Evolutionary conservation across 306 rosid species (phyloP).

Genomic region (Fragaria ananassa): DNA sequence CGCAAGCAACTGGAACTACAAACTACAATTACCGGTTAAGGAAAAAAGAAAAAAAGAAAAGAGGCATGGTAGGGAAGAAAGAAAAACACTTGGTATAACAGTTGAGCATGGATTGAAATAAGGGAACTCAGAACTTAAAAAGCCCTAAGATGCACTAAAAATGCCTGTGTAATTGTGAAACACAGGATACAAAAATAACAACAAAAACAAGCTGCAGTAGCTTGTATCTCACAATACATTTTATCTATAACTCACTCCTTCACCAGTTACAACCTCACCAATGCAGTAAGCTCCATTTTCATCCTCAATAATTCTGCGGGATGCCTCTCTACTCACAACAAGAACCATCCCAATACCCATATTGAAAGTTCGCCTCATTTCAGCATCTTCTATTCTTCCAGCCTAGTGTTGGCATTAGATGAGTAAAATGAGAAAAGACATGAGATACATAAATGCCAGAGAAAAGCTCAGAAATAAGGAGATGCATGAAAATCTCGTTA

Average conservation of each 20-base stretch:
- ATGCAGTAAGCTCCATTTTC: constrained; percentile 44
- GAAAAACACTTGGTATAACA: neutral
- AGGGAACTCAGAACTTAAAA: neutral
- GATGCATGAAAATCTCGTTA: constrained; percentile 17
- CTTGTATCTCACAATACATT: constrained; percentile 3
- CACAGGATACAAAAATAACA: neutral
- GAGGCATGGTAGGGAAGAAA: neutral
- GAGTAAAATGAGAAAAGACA: neutral
- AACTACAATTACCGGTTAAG: no score
- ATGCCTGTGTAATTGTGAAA: neutral
- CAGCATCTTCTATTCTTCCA: constrained; percentile 62
- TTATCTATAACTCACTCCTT: constrained; percentile 52
- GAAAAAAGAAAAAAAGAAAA: no score
- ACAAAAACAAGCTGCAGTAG: neutral
- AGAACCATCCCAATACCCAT: constrained; percentile 97
- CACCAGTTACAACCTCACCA: constrained; percentile 60
- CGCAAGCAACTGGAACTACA: no score
- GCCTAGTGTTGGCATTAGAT: constrained; percentile 38
- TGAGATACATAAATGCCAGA: neutral
- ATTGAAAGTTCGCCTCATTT: constrained; percentile 81
- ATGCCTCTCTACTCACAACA: constrained; percentile 63
- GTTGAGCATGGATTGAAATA: neutral
- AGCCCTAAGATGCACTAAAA: constrained; percentile 2
- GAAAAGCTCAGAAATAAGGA: neutral
- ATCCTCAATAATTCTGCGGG: constrained; percentile 44